These are phyloP conservation scores for Kwoniella heveanensis DNA, from an alignment of 768 basidiomycete species.

Conservation along the genomic window DNA sequence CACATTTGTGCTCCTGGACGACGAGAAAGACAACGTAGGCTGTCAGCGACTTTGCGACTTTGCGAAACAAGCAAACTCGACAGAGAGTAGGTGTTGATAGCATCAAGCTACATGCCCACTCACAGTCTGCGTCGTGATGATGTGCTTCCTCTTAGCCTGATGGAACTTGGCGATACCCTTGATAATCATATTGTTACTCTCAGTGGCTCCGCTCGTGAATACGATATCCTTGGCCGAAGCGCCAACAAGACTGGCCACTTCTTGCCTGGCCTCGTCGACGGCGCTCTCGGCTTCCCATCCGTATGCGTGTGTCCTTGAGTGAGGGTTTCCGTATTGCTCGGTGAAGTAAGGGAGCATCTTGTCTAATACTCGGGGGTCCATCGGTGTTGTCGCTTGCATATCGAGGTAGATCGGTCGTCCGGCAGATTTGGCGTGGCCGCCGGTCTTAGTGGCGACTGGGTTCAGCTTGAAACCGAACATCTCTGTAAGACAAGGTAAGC, in stretches of 20 bases:
- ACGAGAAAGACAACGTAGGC: not conserved
- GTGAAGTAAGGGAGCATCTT: conserved; percentile 94
- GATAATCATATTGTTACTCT: conserved; percentile 95
- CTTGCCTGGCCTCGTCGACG: conserved; percentile 89
- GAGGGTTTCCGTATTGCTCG: conserved; percentile 96
- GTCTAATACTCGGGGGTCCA: conserved; percentile 95
- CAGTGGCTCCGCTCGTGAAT: conserved; percentile 97
- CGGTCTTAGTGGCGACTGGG: conserved; percentile 49
- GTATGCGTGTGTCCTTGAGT: conserved; percentile 96
- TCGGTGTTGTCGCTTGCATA: conserved; percentile 98
- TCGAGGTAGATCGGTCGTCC: conserved; percentile 91
- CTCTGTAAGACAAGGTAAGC: too few relatives aligned
- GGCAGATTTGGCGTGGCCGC: conserved; percentile 49
- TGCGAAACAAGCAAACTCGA: too few relatives aligned
- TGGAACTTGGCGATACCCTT: conserved; percentile 96
- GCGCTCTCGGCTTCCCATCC: conserved; percentile 98
- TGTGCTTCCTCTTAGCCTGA: conserved; percentile 86
- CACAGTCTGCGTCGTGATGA: conserved; percentile 93
- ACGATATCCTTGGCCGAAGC: conserved; percentile 94
- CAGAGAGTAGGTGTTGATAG: not conserved
- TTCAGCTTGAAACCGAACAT: conserved; percentile 56
- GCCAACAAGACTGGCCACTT: conserved; percentile 88
- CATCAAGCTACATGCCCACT: conserved; percentile 47
- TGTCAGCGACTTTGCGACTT: too few relatives aligned
- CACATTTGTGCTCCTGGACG: conserved; percentile 95